Conservation (phyloP, 2,329 filamentous ascomycete species). For the Lachnellula subtilissima region DNA sequence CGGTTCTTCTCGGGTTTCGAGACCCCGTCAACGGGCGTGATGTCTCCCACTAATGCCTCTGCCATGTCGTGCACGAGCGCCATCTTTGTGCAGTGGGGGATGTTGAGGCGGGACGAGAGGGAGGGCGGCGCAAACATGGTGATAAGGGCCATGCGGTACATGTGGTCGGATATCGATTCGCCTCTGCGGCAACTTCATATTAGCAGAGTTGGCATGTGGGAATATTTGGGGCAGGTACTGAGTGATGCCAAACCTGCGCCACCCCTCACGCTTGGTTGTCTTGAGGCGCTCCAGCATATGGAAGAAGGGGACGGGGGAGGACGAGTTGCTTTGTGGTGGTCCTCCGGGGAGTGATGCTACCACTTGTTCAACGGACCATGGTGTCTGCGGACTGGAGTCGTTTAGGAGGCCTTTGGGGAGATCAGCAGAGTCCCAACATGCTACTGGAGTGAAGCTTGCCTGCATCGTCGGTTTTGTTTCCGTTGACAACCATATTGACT, state of each 20-base stretch:
- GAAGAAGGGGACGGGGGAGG: conserved; percentile 84
- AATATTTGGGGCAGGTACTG: conserved; percentile 36
- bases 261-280: conserved; percentile 93
- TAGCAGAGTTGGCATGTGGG: not conserved
- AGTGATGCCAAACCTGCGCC: conserved; percentile 78
- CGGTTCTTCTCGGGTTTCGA: conserved; percentile 83
- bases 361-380: conserved; percentile 57
- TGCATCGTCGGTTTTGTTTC: not conserved
- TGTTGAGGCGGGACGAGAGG: conserved; percentile 67
- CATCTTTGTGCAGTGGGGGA: conserved; percentile 87
- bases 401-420: not conserved
- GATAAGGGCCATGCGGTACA: conserved; percentile 99
- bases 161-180: conserved; percentile 95
- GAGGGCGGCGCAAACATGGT: conserved; percentile 82
- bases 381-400: conserved; percentile 6
- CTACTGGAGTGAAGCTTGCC: not conserved
- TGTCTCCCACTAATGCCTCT: conserved; percentile 89
- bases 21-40: conserved; percentile 86
- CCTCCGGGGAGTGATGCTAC: conserved; percentile 58
- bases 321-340: conserved; percentile 54
- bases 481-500: not conserved
- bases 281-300: conserved; percentile 92
- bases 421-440: not conserved
- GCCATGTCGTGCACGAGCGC: conserved; percentile 97
- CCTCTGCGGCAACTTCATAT: conserved; percentile 43